A percentile compares a stretch with the other conserved stretches of the same genome.
phyloP scores from a whole-genome alignment of 768 basidiomycete genomes.

The Candolleomyces aberdarensis region DNA sequence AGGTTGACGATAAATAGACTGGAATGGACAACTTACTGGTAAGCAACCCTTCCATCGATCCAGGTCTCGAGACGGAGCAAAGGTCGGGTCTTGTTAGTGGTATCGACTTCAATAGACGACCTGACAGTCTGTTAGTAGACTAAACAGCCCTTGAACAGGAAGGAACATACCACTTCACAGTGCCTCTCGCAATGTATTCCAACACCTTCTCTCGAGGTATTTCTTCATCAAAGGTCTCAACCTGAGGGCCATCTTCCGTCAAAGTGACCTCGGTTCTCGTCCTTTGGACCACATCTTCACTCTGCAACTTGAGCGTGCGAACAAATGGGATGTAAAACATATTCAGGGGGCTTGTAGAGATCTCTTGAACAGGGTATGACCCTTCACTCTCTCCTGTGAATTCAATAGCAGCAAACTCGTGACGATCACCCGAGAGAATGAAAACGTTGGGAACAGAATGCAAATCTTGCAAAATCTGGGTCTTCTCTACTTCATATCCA shows the following conservation, averaged over 20 bases:
- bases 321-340: slow-evolving; percentile 67
- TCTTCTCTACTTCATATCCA: slow-evolving; percentile 57
- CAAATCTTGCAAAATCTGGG: slow-evolving; percentile 51
- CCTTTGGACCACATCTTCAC: slow-evolving; percentile 39
- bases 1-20: neutral
- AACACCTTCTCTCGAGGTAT: slow-evolving; percentile 52
- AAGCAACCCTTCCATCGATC: slow-evolving; percentile 55
- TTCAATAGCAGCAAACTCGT: slow-evolving; percentile 75
- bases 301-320: slow-evolving; percentile 46
- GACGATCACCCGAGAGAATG: slow-evolving; percentile 70
- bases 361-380: slow-evolving; percentile 49
- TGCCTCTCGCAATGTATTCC: slow-evolving; percentile 62
- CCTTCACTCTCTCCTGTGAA: slow-evolving; percentile 38
- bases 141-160: neutral
- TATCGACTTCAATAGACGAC: slow-evolving; percentile 71
- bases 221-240: slow-evolving; percentile 26
- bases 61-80: slow-evolving; percentile 53
- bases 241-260: slow-evolving; percentile 21
- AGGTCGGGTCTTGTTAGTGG: slow-evolving; percentile 48
- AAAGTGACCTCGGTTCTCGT: slow-evolving; percentile 24
- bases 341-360: slow-evolving; percentile 68
- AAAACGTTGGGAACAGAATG: slow-evolving; percentile 69
- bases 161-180: slow-evolving; percentile 57
- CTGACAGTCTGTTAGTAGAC: slow-evolving; percentile 25
- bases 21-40: slow-evolving; percentile 38